A percentile compares a stretch with the other conserved stretches of the same genome.
phyloP scores from a whole-genome alignment of 164 flowering plant genomes.

The Cinnamomum micranthum region DNA sequence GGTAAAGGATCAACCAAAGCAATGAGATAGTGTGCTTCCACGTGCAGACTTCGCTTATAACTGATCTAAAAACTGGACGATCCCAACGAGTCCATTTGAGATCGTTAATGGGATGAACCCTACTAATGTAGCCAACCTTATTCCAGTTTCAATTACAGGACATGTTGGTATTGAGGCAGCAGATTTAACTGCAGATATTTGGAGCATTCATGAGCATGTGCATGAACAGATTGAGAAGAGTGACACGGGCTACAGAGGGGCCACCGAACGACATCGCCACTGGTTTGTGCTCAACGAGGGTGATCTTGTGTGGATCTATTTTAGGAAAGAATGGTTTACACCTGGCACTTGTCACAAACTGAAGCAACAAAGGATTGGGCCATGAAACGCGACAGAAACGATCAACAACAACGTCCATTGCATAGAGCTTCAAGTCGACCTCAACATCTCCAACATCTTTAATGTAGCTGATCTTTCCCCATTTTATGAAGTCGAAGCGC shows the following conservation, averaged over 20 bases:
- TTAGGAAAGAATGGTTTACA: not conserved
- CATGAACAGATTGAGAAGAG: not conserved
- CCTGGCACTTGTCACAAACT: not conserved
- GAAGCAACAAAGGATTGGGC: not conserved
- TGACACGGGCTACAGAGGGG: not conserved
- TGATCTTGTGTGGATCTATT: not conserved
- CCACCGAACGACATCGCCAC: not conserved
- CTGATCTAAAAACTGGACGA: not conserved
- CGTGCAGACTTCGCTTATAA: not conserved
- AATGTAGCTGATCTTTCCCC: no score
- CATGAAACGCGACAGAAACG: not conserved
- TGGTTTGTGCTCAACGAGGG: not conserved
- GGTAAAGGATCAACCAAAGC: not conserved
- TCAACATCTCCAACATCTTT: no score
- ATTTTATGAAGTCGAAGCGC: no score
- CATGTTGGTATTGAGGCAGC: not conserved
- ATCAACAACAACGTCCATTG: not conserved
- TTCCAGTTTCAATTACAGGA: not conserved
- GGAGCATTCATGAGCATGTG: not conserved
- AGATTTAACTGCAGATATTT: not conserved
- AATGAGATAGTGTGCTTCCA: not conserved
- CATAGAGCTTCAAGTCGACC: no score
- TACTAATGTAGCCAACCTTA: not conserved
- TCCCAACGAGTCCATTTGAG: not conserved
- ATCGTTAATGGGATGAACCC: not conserved